These are phyloP conservation scores for Coniochaeta sp. DNA, from an alignment of 2,329 filamentous ascomycete species.

Conservation along the genomic window DNA sequence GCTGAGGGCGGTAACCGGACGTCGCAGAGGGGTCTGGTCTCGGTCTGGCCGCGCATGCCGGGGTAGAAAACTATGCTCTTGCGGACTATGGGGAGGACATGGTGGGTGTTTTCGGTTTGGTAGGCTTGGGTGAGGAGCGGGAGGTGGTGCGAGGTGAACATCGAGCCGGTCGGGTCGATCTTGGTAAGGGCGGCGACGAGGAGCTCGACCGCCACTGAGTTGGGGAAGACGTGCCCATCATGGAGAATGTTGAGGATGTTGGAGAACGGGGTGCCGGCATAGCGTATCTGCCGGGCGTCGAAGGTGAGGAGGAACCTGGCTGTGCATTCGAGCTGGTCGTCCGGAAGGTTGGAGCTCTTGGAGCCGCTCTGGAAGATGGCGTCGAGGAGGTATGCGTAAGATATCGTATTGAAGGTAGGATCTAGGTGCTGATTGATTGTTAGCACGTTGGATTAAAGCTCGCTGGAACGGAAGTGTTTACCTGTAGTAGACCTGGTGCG, in stretches of 20 bases:
- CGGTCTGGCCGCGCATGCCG: constrained; percentile 27
- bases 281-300: constrained; percentile 45
- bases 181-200: constrained; percentile 47
- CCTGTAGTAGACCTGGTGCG: constrained; percentile 33
- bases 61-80: constrained; percentile 62
- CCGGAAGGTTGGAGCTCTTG: constrained; percentile 20
- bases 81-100: constrained; percentile 55
- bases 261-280: constrained; percentile 36
- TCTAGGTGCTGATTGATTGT: constrained; percentile 32
- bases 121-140: constrained; percentile 52
- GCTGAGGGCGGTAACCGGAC: constrained; percentile 34
- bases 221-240: constrained; percentile 14
- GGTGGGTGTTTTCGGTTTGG: constrained; percentile 42
- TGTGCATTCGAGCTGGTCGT: constrained; percentile 30
- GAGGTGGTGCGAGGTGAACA: constrained; percentile 60
- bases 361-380: constrained; percentile 17
- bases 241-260: constrained; percentile 34
- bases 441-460: neutral
- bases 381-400: constrained; percentile 42
- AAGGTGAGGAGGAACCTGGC: constrained; percentile 40
- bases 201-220: neutral
- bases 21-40: constrained; percentile 37
- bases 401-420: constrained; percentile 42
- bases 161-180: constrained; percentile 58
- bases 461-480: constrained; percentile 10